Base-by-base conservation (phyloP, 192 early-diverging fungal species). In the Backusella circina region DNA sequence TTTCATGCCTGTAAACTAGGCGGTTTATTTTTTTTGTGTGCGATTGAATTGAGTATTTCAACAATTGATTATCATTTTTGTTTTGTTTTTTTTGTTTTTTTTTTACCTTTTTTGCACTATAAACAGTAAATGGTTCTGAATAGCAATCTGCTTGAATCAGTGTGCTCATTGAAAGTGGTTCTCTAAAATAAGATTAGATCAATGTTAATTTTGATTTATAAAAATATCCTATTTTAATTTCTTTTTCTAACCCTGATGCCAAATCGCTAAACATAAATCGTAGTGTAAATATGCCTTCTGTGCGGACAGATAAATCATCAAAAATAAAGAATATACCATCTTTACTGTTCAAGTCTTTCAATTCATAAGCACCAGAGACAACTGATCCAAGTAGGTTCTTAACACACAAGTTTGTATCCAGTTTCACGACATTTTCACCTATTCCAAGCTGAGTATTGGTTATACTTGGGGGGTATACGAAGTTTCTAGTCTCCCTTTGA, bases 301-400 rank as follows among this genome's bases (percentile, higher is more conserved):
- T 91, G 7, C 96, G 83, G 21, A 96, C 94, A 23, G 93, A 95
- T 12, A 97, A 84, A 79, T 97, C 96, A 16, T 95, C 93, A 82
- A 97, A 97, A 28, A 97, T 94, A 86, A 97, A 97, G 76, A 96
- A 97, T 1, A 91, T 94, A 21, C 94, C 94, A 51, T 94, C 93
- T 23, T 82, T 86, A 73, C 89, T 87, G 70, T 95, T 92, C 30
- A 92, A 83, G 65, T 95, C 95, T 71, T 92, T 94, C 35, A 96
- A 81, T 18, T 93, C 90, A 66, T 92, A 94, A 47, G 95, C 83
- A 21, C 93, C 95, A 0, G 94, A 95, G 18, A 97, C 95, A 16
- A 93, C 92, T 21, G 93, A 93, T 7, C 96, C 96, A 0, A 94
- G 54, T 28, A 61, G 3, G 26, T 61, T 61, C 54, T 26, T 61